Base-by-base conservation (phyloP, 2,329 filamentous ascomycete species). In the Pseudogymnoascus sp. region DNA sequence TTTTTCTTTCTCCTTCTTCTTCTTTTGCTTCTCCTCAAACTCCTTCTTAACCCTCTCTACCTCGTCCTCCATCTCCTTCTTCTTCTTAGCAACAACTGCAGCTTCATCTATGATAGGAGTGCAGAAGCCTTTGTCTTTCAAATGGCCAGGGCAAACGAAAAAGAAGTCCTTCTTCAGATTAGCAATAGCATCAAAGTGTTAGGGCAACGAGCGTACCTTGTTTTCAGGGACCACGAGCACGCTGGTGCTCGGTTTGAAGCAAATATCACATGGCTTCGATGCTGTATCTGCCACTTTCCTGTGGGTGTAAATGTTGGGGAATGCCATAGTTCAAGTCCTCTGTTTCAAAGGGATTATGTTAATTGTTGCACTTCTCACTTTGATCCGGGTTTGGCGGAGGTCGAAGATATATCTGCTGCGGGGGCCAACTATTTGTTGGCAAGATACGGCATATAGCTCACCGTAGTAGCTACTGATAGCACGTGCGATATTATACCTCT, bases 171-270 rank as follows among this genome's bases (percentile, higher is more conserved):
- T 66, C 16, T 42, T 16, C 1, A 50, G 3, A 62, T 60, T 40
- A 60, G 59, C 47, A 12, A 56, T 18, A 31, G 25, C 10, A 33
- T 56, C 14, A 23, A 4, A 53, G 59, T 18, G 33, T 62, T 63
- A 8, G 56, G 21, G 21, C 50, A 38, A 28, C 16, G 61, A 53
- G 25, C 25, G 69, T 77, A 94, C 92, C 85, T 93, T 94, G 71
- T 91, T 92, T 70, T 95, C 92, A 0, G 90, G 84, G 7, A 92
- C 95, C 69, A 96, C 90, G 62, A 99, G 80, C 16, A 97, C 93
- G 67, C 88, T 95, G 5, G 87, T 85, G 64, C 88, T 91, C 7
- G 90, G 89, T 76, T 94, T 96, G 79, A 88, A 95, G 80, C 94
- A 97, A 66, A 97, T 85, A 75, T 91, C 89, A 76, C 94, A 99